phyloP scores from a whole-genome alignment of 768 basidiomycete species.

The Boletus reticuloceps region DNA sequence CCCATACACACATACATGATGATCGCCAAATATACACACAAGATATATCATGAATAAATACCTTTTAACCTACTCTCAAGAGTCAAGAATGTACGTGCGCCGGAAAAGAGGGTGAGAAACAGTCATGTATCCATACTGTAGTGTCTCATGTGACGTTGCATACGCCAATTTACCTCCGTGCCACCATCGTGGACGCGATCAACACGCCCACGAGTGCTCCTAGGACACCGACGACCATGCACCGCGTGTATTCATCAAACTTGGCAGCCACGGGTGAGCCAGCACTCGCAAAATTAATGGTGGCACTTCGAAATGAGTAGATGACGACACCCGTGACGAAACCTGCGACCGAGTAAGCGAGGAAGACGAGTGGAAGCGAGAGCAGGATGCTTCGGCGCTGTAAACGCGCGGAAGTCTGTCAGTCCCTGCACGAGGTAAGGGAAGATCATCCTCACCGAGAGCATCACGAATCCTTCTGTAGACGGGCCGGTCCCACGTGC shows the following conservation, averaged over 20 bases:
- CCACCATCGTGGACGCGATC: slow-evolving; percentile 45
- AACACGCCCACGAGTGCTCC: slow-evolving; percentile 63
- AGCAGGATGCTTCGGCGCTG: slow-evolving; percentile 56
- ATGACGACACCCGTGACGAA: slow-evolving; percentile 65
- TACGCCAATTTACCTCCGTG: slow-evolving; percentile 14
- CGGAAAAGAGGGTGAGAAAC: too few species aligned
- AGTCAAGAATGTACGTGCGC: too few species aligned
- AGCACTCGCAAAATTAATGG: slow-evolving; percentile 35
- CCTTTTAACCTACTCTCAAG: background rate
- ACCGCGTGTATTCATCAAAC: slow-evolving; percentile 60
- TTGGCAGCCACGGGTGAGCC: slow-evolving; percentile 34
- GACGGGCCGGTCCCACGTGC: slow-evolving; percentile 45
- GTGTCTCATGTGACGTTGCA: too few species aligned
- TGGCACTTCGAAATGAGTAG: slow-evolving; percentile 59
- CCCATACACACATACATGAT: background rate
- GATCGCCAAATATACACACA: background rate
- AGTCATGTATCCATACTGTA: too few species aligned
- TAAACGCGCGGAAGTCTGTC: background rate
- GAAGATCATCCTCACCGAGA: slow-evolving; percentile 35
- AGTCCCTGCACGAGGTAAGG: background rate
- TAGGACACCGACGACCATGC: slow-evolving; percentile 62
- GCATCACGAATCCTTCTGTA: slow-evolving; percentile 57
- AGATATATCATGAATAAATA: slow-evolving; percentile 1
- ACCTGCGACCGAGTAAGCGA: slow-evolving; percentile 67
- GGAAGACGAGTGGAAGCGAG: slow-evolving; percentile 71